These are phyloP conservation scores for Orbilia javanica DNA, from an alignment of 2,329 filamentous ascomycete genomes.

Conservation along the genomic window DNA sequence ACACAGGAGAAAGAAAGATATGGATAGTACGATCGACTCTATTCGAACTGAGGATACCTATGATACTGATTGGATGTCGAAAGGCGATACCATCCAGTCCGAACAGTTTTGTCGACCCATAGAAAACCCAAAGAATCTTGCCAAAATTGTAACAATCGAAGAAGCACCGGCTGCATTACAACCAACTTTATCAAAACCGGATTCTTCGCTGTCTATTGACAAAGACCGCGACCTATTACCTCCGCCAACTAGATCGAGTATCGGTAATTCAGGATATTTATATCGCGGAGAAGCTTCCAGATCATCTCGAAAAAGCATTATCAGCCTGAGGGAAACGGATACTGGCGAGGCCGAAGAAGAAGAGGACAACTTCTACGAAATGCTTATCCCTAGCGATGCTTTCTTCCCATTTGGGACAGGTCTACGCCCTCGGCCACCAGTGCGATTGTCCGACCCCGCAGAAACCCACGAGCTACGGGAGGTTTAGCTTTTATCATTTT, in stretches of 20 bases:
- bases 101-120: slow-evolving; percentile 19
- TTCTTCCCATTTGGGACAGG: slow-evolving; percentile 54
- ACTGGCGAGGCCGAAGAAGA: slow-evolving; percentile 38
- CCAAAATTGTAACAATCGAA: slow-evolving; percentile 10
- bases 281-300: slow-evolving; percentile 11
- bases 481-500: too few species aligned
- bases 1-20: slow-evolving; percentile 27
- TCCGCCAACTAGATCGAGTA: slow-evolving; percentile 24
- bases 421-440: slow-evolving; percentile 38
- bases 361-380: slow-evolving; percentile 56
- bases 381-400: slow-evolving; percentile 51
- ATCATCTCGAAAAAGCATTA: slow-evolving; percentile 39
- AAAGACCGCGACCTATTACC: slow-evolving; percentile 17
- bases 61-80: slow-evolving; percentile 47
- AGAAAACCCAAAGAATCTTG: slow-evolving; percentile 16
- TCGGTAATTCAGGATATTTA: slow-evolving; percentile 9
- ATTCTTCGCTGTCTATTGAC: slow-evolving; percentile 6
- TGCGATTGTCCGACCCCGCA: not conserved
- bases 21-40: slow-evolving; percentile 41
- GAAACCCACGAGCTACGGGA: slow-evolving; percentile 34
- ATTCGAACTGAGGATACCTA: slow-evolving; percentile 43
- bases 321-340: slow-evolving; percentile 39
- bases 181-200: slow-evolving; percentile 12
- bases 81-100: slow-evolving; percentile 47
- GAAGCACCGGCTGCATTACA: slow-evolving; percentile 8